Evolutionary conservation across 441 rosid species (phyloP).

Genomic region (Jatropha multifida): DNA sequence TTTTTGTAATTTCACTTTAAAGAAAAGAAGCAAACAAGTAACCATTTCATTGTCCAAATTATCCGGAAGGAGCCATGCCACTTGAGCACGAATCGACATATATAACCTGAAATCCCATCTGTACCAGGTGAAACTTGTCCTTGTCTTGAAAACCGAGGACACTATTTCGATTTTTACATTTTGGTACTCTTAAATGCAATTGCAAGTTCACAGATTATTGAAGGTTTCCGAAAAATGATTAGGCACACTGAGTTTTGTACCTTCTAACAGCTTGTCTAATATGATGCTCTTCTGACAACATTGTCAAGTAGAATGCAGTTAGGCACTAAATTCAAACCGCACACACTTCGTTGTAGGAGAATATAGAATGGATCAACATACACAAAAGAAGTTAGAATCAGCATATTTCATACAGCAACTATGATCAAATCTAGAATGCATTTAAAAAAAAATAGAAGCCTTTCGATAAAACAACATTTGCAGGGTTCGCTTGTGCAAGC

Average conservation of each 20-base stretch:
- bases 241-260: not conserved
- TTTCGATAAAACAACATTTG: not conserved
- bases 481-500: not conserved
- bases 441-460: not conserved
- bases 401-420: not conserved
- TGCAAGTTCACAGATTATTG: not conserved
- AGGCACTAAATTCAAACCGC: not conserved
- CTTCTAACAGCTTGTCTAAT: not conserved
- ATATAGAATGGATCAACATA: not conserved
- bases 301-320: not conserved
- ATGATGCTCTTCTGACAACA: not conserved
- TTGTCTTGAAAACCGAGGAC: not conserved
- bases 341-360: not conserved
- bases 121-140: not conserved
- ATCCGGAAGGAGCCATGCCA: not conserved
- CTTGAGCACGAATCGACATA: not conserved
- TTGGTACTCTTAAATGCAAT: not conserved
- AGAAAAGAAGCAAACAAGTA: not conserved
- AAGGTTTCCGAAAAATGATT: no score
- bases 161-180: no score
- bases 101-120: not conserved
- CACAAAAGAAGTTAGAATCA: not conserved
- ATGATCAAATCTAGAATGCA: slow-evolving; percentile 2
- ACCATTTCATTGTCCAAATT: not conserved
- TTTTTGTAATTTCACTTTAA: not conserved